phyloP scores from a whole-genome alignment of 306 rosid species.

The Dalbergia oliveri region DNA sequence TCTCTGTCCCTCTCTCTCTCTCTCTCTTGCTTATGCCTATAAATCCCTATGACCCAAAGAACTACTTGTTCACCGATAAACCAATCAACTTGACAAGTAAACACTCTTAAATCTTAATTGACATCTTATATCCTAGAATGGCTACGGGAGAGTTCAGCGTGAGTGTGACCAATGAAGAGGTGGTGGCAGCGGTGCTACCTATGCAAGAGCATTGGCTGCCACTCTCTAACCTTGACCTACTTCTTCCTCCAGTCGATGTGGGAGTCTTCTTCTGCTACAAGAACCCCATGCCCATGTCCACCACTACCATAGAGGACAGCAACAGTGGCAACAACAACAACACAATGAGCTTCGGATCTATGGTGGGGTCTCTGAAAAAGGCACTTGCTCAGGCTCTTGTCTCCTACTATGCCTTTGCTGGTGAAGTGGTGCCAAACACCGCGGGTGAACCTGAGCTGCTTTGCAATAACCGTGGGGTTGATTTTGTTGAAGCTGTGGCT shows the following conservation, averaged over 20 bases:
- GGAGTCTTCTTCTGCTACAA: slow-evolving; percentile 78
- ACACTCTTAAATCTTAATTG: neutral
- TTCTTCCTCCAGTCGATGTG: slow-evolving; percentile 69
- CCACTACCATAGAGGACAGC: neutral
- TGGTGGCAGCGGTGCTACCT: slow-evolving; percentile 71
- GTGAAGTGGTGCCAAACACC: slow-evolving; percentile 64
- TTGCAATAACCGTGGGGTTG: slow-evolving; percentile 88
- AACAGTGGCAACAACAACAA: too few relatives aligned
- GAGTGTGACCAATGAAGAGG: slow-evolving; percentile 53
- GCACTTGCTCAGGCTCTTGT: slow-evolving; percentile 61
- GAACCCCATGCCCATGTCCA: slow-evolving; percentile 13
- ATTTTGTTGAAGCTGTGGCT: slow-evolving; percentile 69
- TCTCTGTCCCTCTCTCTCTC: neutral
- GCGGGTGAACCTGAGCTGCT: slow-evolving; percentile 75
- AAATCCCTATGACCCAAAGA: neutral
- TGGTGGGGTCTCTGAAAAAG: slow-evolving; percentile 58
- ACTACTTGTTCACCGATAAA: neutral
- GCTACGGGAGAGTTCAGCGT: slow-evolving; percentile 43
- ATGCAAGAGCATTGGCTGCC: slow-evolving; percentile 76
- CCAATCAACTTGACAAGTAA: neutral
- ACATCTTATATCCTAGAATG: slow-evolving; percentile 30
- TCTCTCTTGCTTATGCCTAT: neutral
- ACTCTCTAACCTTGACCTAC: slow-evolving; percentile 81
- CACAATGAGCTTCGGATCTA: slow-evolving; percentile 39
- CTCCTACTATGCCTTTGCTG: slow-evolving; percentile 66